Evolutionary conservation across 345 rosid genomes (phyloP).

Genomic region (Eucalyptus erythrocorys): DNA sequence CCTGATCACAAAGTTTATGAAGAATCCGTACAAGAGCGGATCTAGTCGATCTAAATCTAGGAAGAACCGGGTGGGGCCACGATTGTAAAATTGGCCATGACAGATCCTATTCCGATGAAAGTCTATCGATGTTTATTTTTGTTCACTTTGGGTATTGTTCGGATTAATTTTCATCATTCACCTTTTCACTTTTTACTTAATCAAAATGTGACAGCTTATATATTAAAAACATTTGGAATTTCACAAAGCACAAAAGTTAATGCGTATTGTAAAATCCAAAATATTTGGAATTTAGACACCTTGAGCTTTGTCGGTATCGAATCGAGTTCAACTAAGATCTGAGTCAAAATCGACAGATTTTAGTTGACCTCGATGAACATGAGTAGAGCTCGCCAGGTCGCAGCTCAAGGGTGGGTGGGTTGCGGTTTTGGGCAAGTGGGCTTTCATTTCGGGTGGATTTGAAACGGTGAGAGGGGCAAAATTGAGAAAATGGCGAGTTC

Average conservation of each 20-base stretch:
- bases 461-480: not conserved
- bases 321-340: not conserved
- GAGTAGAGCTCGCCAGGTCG: not conserved
- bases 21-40: too few relatives aligned
- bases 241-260: not conserved
- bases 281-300: not conserved
- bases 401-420: too few relatives aligned
- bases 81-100: not conserved
- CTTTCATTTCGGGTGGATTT: not conserved
- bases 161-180: not conserved
- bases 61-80: too few relatives aligned
- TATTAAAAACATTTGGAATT: not conserved
- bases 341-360: too few relatives aligned
- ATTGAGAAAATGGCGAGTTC: not conserved
- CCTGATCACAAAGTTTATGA: too few relatives aligned
- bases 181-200: not conserved
- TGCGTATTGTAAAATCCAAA: not conserved
- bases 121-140: not conserved
- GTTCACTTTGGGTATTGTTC: not conserved
- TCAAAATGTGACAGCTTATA: not conserved
- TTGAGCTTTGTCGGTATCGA: not conserved
- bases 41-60: too few relatives aligned
- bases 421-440: not conserved
- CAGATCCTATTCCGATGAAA: not conserved
- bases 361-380: not conserved